Evolutionary conservation across 257 asterid genomes (phyloP), one percentile per base, ranked within the genome.

Genomic region (Solanum clarkiae): DNA sequence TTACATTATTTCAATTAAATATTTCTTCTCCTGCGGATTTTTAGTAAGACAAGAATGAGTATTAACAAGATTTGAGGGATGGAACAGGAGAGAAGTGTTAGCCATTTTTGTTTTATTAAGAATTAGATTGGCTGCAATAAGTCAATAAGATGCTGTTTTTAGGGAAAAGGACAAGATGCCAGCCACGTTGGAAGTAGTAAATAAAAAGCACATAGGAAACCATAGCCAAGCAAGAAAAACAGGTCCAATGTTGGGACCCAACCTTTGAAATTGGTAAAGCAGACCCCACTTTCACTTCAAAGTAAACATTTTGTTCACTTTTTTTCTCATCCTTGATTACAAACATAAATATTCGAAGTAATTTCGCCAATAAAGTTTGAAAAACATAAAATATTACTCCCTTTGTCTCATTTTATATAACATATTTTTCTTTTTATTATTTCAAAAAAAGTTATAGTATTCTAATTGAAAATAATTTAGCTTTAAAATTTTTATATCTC

Each of bases 211-310:
- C 83, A 24, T 14, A 6, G 18, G 66, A 45, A 80, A 18, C 14
- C 10, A 74, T 29, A 29, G 11, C 15, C 9, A 69, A n/a, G 72
- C 56, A 17, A 65, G 20, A 66, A n/a, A 57, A 86, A 15, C 22
- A 86, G 88, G 91, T 88, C 92, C 86, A 88, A 85, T 15, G 3
- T 83, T 85, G 87, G 94, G 89, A 66, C 94, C 95, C 91, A 89
- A 90, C 10, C 80, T 86, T 92, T 88, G 96, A 92, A 92, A 91
- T 89, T 81, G 87, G 92, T 55, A 88, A 92, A 90, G 83, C 90
- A 86, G 91, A 91, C 93, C 90, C 92, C 94, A 91, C 93, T 93
- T 90, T 88, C 90, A 55, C 90, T 86, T 86, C 88, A 49, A 82
- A 66, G 85, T 79, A 51, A 80, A 77, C 60, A 51, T 18, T 80